A percentile compares a stretch with the other conserved stretches of the same genome.
Evolutionary conservation across 805 yeast genomes (phyloP).

Genomic region (Metschnikowia matae): DNA sequence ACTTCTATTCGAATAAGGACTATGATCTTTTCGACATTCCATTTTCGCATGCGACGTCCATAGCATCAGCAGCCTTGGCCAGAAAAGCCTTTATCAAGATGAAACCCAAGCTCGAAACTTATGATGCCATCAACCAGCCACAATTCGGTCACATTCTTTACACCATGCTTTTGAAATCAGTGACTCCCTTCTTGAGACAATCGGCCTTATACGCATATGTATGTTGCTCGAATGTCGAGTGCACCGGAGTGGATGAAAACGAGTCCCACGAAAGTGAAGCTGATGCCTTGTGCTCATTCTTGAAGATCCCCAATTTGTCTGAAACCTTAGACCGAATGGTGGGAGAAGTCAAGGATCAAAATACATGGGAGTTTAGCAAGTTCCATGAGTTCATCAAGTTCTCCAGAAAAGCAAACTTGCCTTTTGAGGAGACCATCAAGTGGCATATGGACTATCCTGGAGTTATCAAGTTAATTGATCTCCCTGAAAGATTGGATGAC

Average conservation of each 20-base stretch:
- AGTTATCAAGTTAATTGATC: constrained; percentile 49
- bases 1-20: constrained; percentile 21
- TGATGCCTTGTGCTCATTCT: constrained; percentile 46
- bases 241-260: constrained; percentile 22
- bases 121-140: constrained; percentile 15
- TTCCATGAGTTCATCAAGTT: constrained; percentile 21
- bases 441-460: constrained; percentile 60
- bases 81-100: constrained; percentile 25
- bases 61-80: constrained; percentile 19
- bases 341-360: background rate
- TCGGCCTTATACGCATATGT: constrained; percentile 54
- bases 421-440: constrained; percentile 14
- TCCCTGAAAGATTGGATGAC: constrained; percentile 65
- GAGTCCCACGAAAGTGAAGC: constrained; percentile 42
- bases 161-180: constrained; percentile 51
- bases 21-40: constrained; percentile 38
- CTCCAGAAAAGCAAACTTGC: constrained; percentile 7
- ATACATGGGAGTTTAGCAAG: constrained; percentile 22
- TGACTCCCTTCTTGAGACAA: constrained; percentile 63
- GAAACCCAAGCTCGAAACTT: constrained; percentile 1
- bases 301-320: constrained; percentile 43
- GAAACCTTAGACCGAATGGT: constrained; percentile 15
- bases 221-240: constrained; percentile 45
- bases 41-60: constrained; percentile 19
- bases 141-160: constrained; percentile 41